Base-by-base conservation (phyloP, 2,329 filamentous ascomycete species). In the Epichloe scottii region DNA sequence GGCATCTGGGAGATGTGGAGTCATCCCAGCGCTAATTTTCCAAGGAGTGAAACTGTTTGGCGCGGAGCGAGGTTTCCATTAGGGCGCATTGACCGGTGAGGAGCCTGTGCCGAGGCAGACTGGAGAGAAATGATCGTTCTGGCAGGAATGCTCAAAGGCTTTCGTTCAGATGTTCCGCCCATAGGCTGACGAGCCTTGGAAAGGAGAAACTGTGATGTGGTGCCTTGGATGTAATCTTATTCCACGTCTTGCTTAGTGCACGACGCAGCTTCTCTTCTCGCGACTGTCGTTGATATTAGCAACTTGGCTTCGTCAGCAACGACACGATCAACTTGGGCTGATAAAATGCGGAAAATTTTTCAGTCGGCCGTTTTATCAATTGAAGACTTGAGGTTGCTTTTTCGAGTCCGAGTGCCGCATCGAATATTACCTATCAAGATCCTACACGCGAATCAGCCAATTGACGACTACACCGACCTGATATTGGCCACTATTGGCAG, bases 401-500 rank as follows among this genome's bases (percentile, higher is more conserved):
- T 12, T 19, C n/a, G 14, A n/a, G 38, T n/a, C 26, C 38, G 30
- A 38, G 21, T 40, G n/a, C 37, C 35, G 46, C 41, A 38, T 38
- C 14, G 35, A 38, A 39, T 34, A 33, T 30, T 23, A 42, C 33
- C 30, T 40, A 43, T 48, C 39, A 45, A 19, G 45, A 53, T 46
- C 35, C 33, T 23, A 39, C 48, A 48, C 17, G 30, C 21, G 37
- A n/a, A 33, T 45, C 45, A 39, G 21, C 38, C 23, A 42, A 45
- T 46, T 23, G 43, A 34, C 35, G 35, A 49, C 44, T 17, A 47
- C 40, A 12, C 39, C 26, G 19, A 52, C 34, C n/a, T 39, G 42
- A 46, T 43, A 30, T 30, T 46, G 48, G 43, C 42, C 19, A 46
- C 50, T 52, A 49, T 45, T 41, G 49, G 46, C 46, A 44, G 34